Conservation (phyloP, 2,329 filamentous ascomycete genomes). For the Cercospora berteroae region DNA sequence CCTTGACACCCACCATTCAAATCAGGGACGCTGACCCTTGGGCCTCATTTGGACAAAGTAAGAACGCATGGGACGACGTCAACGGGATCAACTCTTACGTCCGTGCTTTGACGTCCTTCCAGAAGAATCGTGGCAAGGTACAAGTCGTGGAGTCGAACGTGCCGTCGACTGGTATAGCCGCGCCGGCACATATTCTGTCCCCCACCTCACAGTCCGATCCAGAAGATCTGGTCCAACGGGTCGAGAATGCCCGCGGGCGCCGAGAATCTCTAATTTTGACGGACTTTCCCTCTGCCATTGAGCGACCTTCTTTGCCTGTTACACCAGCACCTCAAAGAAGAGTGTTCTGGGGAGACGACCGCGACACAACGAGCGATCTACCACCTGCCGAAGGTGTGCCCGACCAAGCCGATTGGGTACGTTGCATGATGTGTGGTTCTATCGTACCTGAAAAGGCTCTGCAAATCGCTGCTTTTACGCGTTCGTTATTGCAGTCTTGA, state of each 20-base stretch:
- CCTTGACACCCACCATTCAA: slow-evolving; percentile 48
- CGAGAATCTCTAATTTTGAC: slow-evolving; percentile 68
- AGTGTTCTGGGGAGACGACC: slow-evolving; percentile 65
- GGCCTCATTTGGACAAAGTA: slow-evolving; percentile 64
- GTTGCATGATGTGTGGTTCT: slow-evolving; percentile 55
- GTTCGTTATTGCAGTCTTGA: slow-evolving; percentile 14
- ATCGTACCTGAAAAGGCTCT: not conserved
- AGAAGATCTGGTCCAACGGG: slow-evolving; percentile 32
- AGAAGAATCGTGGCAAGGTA: slow-evolving; percentile 54
- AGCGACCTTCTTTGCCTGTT: slow-evolving; percentile 84
- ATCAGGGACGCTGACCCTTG: slow-evolving; percentile 60
- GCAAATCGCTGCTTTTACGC: slow-evolving; percentile 12
- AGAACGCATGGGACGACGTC: slow-evolving; percentile 90
- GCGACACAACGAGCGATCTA: slow-evolving; percentile 58
- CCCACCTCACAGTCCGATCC: slow-evolving; percentile 28
- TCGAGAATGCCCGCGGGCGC: slow-evolving; percentile 35
- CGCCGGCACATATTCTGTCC: slow-evolving; percentile 26
- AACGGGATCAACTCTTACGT: slow-evolving; percentile 88
- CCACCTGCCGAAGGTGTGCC: slow-evolving; percentile 81
- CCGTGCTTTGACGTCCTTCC: slow-evolving; percentile 63
- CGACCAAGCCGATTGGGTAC: slow-evolving; percentile 87
- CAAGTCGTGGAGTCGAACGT: slow-evolving; percentile 25
- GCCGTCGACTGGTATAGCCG: slow-evolving; percentile 13
- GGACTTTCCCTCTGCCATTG: slow-evolving; percentile 79
- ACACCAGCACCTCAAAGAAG: slow-evolving; percentile 79